A percentile compares a stretch with the other conserved stretches of the same genome.
These are phyloP conservation scores for Leishmania gerbilli DNA, from an alignment of 208 protist species.

Conservation along the genomic window DNA sequence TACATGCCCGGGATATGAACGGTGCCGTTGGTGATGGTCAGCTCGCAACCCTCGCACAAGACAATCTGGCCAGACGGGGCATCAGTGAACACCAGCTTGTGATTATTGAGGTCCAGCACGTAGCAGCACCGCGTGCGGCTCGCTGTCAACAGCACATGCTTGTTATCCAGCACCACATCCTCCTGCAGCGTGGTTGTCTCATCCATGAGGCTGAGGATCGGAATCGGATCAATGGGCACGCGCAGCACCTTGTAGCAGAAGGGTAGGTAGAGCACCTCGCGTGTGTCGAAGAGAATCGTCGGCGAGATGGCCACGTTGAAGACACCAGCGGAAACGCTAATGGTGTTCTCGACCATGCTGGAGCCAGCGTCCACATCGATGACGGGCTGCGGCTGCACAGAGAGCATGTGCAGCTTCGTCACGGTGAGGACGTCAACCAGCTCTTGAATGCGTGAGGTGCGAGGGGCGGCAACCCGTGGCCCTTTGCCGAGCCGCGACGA, in stretches of 20 bases:
- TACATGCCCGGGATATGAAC: slow-evolving; percentile 82
- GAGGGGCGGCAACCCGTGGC: not conserved
- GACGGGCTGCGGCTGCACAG: slow-evolving; percentile 19
- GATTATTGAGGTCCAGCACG: slow-evolving; percentile 68
- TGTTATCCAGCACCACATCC: slow-evolving; percentile 68
- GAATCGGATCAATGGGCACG: slow-evolving; percentile 60
- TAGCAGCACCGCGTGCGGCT: slow-evolving; percentile 73
- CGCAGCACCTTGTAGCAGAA: slow-evolving; percentile 78
- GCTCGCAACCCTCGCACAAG: slow-evolving; percentile 73
- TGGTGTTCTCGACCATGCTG: slow-evolving; percentile 48
- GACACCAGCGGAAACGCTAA: slow-evolving; percentile 38
- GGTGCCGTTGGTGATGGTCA: slow-evolving; percentile 88
- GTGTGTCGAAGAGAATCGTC: slow-evolving; percentile 71
- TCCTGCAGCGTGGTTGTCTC: slow-evolving; percentile 51
- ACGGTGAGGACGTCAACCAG: slow-evolving; percentile 37
- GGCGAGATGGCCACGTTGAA: slow-evolving; percentile 60
- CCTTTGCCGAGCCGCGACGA: not conserved
- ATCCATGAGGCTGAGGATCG: slow-evolving; percentile 53
- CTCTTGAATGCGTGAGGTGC: slow-evolving; percentile 36
- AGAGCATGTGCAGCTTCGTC: slow-evolving; percentile 25
- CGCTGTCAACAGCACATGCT: slow-evolving; percentile 68
- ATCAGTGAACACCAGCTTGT: slow-evolving; percentile 58
- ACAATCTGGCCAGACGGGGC: slow-evolving; percentile 66
- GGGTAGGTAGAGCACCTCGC: slow-evolving; percentile 77
- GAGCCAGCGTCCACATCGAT: slow-evolving; percentile 31